Evolutionary conservation across 2,329 filamentous ascomycete species (phyloP).

Genomic region (Scedosporium boydii): DNA sequence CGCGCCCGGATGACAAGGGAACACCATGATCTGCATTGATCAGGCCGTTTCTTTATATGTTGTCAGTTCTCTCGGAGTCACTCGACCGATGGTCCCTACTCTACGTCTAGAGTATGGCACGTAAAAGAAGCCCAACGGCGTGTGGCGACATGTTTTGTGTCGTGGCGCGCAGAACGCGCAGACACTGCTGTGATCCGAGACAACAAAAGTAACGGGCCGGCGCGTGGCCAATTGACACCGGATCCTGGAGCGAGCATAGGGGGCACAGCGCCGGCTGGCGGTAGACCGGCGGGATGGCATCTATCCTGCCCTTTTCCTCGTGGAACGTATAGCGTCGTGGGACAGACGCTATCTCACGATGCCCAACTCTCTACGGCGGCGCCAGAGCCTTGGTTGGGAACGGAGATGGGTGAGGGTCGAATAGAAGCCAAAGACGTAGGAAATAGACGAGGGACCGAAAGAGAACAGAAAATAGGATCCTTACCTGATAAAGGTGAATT

Average conservation of each 20-base stretch:
- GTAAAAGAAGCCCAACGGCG: background rate
- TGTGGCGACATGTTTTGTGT: background rate
- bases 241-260: background rate
- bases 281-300: background rate
- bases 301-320: background rate
- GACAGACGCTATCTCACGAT: too few relatives aligned
- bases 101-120: background rate
- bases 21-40: background rate
- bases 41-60: background rate
- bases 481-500: conserved; percentile 65
- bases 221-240: background rate
- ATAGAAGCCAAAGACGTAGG: background rate
- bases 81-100: background rate
- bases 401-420: background rate
- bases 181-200: background rate
- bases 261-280: background rate
- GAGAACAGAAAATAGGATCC: conserved; percentile 17
- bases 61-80: background rate
- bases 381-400: too few relatives aligned
- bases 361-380: too few relatives aligned
- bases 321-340: too few relatives aligned
- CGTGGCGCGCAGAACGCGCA: background rate
- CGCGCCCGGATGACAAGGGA: background rate
- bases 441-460: background rate
- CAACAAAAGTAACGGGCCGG: background rate